Percentiles rank a stretch among this genome's conserved stretches.
phyloP scores from a whole-genome alignment of 148 eudicot species.

The Rhododendron kiyosumense region DNA sequence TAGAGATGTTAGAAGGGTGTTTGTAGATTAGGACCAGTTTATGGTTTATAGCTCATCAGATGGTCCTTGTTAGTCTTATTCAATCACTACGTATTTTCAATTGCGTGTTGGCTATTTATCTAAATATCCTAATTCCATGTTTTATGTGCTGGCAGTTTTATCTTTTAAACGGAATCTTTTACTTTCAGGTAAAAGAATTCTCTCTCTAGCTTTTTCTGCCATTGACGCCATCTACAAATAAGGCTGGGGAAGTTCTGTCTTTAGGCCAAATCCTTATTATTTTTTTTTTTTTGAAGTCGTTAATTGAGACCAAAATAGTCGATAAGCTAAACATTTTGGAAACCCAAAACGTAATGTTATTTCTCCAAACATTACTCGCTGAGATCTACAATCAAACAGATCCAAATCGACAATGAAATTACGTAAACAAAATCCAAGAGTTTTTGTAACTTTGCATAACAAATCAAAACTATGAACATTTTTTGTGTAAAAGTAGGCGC shows the following conservation, averaged over 20 bases:
- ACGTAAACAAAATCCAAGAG: too few species aligned
- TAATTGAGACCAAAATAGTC: not conserved
- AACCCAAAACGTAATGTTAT: not conserved
- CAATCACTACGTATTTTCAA: not conserved
- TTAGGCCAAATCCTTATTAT: not conserved
- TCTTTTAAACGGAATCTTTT: not conserved
- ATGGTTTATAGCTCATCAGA: not conserved
- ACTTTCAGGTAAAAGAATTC: not conserved
- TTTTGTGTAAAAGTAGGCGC: too few species aligned
- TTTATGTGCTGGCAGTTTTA: not conserved
- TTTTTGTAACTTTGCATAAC: too few species aligned
- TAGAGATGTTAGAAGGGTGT: not conserved
- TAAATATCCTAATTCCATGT: not conserved
- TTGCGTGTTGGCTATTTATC: not conserved
- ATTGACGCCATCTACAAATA: not conserved
- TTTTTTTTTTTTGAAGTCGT: not conserved
- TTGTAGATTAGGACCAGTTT: not conserved
- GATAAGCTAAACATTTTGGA: not conserved
- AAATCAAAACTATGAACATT: too few species aligned
- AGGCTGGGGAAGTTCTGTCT: not conserved
- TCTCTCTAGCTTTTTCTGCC: not conserved
- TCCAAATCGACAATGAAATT: too few species aligned
- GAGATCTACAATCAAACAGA: slow-evolving; percentile 1
- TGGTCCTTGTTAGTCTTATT: not conserved
- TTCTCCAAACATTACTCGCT: not conserved